These are phyloP conservation scores for Capsicum rhomboideum DNA, from an alignment of 257 asterid genomes.

Conservation along the genomic window DNA sequence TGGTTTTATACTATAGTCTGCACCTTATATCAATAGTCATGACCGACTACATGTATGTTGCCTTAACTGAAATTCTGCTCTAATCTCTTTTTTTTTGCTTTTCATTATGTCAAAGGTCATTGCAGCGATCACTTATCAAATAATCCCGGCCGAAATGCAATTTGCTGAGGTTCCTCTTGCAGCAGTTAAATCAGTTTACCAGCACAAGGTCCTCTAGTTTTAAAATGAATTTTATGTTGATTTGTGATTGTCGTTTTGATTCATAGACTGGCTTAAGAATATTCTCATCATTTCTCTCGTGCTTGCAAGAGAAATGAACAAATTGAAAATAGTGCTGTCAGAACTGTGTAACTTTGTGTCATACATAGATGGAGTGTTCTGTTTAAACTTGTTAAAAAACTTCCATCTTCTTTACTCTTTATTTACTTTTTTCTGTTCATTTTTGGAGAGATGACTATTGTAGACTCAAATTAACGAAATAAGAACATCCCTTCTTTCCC, in stretches of 20 bases:
- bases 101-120: conserved; percentile 32
- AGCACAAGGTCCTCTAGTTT: conserved; percentile 49
- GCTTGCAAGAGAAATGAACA: neutral
- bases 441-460: neutral
- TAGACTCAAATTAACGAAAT: neutral
- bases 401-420: neutral
- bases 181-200: conserved; percentile 59
- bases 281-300: neutral
- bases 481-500: neutral
- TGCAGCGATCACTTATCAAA: conserved; percentile 84
- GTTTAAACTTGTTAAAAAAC: neutral
- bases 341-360: neutral
- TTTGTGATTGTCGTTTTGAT: neutral
- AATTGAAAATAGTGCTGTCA: neutral
- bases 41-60: neutral
- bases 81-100: neutral
- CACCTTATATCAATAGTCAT: neutral
- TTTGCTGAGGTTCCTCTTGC: conserved; percentile 95
- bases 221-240: neutral
- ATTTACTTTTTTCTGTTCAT: neutral
- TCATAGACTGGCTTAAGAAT: neutral
- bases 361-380: neutral
- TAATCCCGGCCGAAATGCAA: conserved; percentile 77
- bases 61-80: neutral
- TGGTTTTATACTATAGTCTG: neutral